Percentiles rank a stretch among this genome's conserved stretches.
These are phyloP conservation scores for Cyclanthera cordifolia DNA, from an alignment of 306 rosid species.

Conservation along the genomic window DNA sequence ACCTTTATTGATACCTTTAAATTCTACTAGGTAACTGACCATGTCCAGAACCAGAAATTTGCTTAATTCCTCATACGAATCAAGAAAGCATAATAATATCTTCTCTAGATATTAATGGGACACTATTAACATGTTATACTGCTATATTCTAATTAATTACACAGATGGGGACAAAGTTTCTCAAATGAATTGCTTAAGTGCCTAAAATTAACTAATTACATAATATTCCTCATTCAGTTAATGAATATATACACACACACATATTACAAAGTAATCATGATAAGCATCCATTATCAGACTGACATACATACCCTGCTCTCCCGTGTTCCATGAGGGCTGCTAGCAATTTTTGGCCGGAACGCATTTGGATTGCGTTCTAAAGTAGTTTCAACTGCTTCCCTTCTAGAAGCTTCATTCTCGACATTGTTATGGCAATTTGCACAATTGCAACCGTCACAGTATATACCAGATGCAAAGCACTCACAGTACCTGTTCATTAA, in stretches of 20 bases:
- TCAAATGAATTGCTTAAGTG: background rate
- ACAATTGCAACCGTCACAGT: conserved; percentile 96
- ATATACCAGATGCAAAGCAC: conserved; percentile 96
- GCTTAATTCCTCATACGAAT: background rate
- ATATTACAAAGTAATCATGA: background rate
- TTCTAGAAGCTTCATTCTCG: conserved; percentile 79
- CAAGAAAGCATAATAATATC: background rate
- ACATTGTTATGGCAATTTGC: conserved; percentile 84
- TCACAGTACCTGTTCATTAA: conserved; percentile 75
- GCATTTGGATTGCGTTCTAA: conserved; percentile 98
- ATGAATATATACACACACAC: background rate
- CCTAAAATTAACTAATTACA: background rate
- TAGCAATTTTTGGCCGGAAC: conserved; percentile 90
- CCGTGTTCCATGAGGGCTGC: conserved; percentile 79
- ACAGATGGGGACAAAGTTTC: background rate
- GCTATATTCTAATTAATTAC: background rate
- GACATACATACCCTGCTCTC: conserved; percentile 47
- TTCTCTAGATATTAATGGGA: background rate
- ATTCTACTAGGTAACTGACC: background rate
- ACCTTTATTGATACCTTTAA: background rate
- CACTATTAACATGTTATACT: background rate
- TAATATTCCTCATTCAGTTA: background rate
- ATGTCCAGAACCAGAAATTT: background rate
- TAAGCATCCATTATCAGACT: background rate
- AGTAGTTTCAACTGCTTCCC: conserved; percentile 87